These are phyloP conservation scores for Oryza glaberrima DNA, from an alignment of 176 grass and related monocot species.

Conservation along the genomic window DNA sequence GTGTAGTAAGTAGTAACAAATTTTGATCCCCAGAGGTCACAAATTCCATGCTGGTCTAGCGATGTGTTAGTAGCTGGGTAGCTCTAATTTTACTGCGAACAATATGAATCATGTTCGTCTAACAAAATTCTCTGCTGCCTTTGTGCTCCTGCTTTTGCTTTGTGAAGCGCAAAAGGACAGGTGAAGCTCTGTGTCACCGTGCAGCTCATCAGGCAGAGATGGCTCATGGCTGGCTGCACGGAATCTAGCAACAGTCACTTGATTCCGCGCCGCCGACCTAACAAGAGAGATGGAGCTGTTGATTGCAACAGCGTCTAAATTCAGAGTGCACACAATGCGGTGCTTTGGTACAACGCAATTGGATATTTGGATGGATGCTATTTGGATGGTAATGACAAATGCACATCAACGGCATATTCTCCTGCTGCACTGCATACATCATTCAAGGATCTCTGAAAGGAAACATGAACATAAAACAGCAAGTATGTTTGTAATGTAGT, in stretches of 20 bases:
- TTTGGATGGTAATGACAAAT: background rate
- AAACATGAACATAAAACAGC: background rate
- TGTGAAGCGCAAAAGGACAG: background rate
- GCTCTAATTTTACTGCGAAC: slow-evolving; percentile 10
- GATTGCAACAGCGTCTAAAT: background rate
- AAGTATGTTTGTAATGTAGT: background rate
- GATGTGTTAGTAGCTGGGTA: slow-evolving; percentile 9
- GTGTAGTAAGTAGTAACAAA: background rate
- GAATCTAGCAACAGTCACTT: background rate
- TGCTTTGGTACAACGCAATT: background rate
- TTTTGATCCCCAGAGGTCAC: slow-evolving; percentile 22
- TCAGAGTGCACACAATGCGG: background rate
- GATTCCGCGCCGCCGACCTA: background rate
- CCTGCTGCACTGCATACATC: background rate
- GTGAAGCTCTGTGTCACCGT: background rate
- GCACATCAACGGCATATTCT: background rate
- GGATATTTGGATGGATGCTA: background rate
- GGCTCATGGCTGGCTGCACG: background rate
- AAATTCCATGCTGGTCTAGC: slow-evolving; percentile 11
- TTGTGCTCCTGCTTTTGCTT: background rate
- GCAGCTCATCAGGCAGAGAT: background rate
- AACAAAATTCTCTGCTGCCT: background rate
- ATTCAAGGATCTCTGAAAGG: background rate
- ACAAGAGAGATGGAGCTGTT: background rate
- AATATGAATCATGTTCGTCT: background rate